Base-by-base conservation (phyloP, 108 stramenopile genomes). In the Tribonema minus region DNA sequence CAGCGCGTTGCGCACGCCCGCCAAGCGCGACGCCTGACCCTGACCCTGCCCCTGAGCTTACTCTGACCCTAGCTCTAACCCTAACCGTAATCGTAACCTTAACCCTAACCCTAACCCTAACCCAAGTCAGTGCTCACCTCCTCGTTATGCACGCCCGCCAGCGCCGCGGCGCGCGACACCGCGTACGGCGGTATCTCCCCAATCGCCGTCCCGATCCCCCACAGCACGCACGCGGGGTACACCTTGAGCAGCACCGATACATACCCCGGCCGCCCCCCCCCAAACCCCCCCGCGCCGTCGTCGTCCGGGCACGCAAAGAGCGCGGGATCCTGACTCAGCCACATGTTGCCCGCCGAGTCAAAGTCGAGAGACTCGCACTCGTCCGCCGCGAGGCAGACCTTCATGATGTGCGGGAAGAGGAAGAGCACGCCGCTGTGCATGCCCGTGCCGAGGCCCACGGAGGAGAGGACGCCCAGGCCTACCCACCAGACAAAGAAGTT, bases 181-280 rank as follows among this genome's bases (percentile, higher is more conserved):
- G 82, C 84, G 67, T 88, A 88, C 5, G 88, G 88, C 0, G 88
- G 88, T 3, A 88, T 84, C 74, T 88, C 88, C 7, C 88, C 88
- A 26, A 88, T 82, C 12, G 88, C 88, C 33, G 88, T 88, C 37
- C 88, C 88, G 5, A 83, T 34, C 12, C 87, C 86, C 85, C 85
- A 87, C 9, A 87, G 83, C 30, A 88, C 61, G 59, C 79, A 82
- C 28, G 85, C 69, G 33, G 85, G 61, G 37, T 86, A 74, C n/a
- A 84, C 81, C 46, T 82, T 70, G 2, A 32, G 0, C 12, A 63
- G 71, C n/a, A 70, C 36, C 29, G n/a, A 71, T 6, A 62, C 46
- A 23, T 82, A 67, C 61, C 26, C 63, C 29, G 61, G 32, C 46
- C 20, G 9, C 20, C 15, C 20, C 15, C 9, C 20, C 15, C 46